Conservation (phyloP, 805 yeast genomes). For the Metschnikowia proteae region DNA sequence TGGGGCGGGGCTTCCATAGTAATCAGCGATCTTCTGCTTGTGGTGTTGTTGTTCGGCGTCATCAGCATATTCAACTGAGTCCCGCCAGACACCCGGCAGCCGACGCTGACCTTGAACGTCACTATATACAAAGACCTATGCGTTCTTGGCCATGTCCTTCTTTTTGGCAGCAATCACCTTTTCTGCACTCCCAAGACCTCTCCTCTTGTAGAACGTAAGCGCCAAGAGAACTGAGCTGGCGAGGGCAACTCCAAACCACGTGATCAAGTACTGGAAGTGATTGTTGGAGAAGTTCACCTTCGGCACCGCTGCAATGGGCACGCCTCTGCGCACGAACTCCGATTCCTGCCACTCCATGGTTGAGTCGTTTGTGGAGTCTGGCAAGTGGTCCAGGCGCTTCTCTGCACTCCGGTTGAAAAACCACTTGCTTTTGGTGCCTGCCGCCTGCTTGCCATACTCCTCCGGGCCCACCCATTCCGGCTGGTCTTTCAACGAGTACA, state of each 20-base stretch:
- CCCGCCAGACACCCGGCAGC: too few species aligned
- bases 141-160: conserved; percentile 30
- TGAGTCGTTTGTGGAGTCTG: conserved; percentile 24
- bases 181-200: conserved; percentile 34
- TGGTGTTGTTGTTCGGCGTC: conserved; percentile 38
- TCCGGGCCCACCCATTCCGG: conserved; percentile 42
- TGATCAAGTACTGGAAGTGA: conserved; percentile 85
- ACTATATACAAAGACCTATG: not conserved
- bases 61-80: conserved; percentile 19
- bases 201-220: conserved; percentile 30
- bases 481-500: conserved; percentile 63
- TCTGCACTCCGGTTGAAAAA: conserved; percentile 9
- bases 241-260: conserved; percentile 89
- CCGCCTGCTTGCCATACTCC: not conserved
- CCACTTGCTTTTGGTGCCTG: conserved; percentile 13
- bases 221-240: conserved; percentile 65
- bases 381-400: conserved; percentile 16
- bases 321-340: conserved; percentile 73
- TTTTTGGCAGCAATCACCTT: conserved; percentile 39
- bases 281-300: conserved; percentile 79
- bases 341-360: conserved; percentile 40
- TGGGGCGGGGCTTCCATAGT: conserved; percentile 36
- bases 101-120: too few species aligned
- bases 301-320: conserved; percentile 85
- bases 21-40: conserved; percentile 34